Conservation (phyloP, 768 basidiomycete genomes). For the Nidula microcarpa region DNA sequence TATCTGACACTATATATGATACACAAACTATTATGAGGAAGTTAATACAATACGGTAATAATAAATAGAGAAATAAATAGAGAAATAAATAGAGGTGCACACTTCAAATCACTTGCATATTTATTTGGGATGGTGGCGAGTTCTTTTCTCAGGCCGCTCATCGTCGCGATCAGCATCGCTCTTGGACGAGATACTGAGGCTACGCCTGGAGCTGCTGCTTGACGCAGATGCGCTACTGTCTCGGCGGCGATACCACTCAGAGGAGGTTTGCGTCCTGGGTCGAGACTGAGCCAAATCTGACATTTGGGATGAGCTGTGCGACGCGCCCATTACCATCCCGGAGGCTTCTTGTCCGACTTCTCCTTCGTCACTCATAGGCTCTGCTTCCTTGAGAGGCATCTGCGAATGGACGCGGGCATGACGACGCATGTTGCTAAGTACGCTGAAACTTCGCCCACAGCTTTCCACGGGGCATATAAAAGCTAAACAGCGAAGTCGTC, state of each 20-base stretch:
- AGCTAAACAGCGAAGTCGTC: constrained; percentile 37
- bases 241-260: constrained; percentile 26
- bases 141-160: constrained; percentile 27
- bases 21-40: no score
- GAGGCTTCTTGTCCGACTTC: no score
- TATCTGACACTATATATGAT: no score
- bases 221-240: constrained; percentile 37
- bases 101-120: no score
- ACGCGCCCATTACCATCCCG: no score
- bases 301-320: no score
- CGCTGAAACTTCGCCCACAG: constrained; percentile 81
- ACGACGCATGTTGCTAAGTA: constrained; percentile 86
- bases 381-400: constrained; percentile 23
- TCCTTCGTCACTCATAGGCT: constrained; percentile 42
- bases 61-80: constrained; percentile 1
- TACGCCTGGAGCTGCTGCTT: constrained; percentile 35
- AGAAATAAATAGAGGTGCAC: no score
- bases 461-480: constrained; percentile 72
- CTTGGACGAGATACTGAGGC: constrained; percentile 34
- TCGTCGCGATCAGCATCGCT: constrained; percentile 20
- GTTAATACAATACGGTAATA: constrained; percentile 2
- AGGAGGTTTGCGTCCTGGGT: no score
- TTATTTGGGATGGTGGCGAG: constrained; percentile 15
- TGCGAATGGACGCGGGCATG: constrained; percentile 71
- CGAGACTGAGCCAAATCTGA: no score